Evolutionary conservation across 2,329 filamentous ascomycete species (phyloP).

Genomic region (Hypoxylon sp.): DNA sequence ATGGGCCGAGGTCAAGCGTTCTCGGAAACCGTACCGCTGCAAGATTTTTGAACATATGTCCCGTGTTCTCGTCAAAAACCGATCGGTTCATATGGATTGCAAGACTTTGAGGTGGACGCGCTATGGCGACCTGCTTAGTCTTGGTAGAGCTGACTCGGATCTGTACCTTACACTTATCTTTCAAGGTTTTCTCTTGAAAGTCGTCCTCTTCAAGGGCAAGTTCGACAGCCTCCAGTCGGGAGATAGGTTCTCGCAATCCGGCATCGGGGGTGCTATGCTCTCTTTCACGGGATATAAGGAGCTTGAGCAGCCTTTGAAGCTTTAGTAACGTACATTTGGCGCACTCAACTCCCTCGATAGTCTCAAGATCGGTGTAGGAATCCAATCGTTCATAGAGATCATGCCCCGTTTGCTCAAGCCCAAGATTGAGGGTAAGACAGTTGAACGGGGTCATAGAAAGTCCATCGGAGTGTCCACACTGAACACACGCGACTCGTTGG

Average conservation of each 20-base stretch:
- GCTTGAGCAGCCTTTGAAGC: conserved; percentile 63
- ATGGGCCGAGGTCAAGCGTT: conserved; percentile 82
- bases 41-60: conserved; percentile 85
- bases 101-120: conserved; percentile 83
- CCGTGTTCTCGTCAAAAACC: conserved; percentile 87
- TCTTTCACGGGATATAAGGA: conserved; percentile 61
- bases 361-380: conserved; percentile 86
- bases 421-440: conserved; percentile 88
- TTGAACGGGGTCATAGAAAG: conserved; percentile 94
- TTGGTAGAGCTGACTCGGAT: conserved; percentile 84
- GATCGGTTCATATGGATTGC: conserved; percentile 93
- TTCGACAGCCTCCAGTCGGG: conserved; percentile 76
- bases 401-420: conserved; percentile 71
- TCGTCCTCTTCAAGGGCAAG: conserved; percentile 83
- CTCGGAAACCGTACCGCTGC: conserved; percentile 83
- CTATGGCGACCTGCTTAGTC: conserved; percentile 89
- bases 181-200: conserved; percentile 78
- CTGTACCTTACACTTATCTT: conserved; percentile 75
- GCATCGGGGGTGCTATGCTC: conserved; percentile 60
- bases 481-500: conserved; percentile 88
- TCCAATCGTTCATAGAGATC: conserved; percentile 85
- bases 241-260: conserved; percentile 64
- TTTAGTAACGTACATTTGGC: conserved; percentile 87
- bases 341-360: conserved; percentile 91
- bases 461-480: conserved; percentile 89